A percentile compares a stretch with the other conserved stretches of the same genome.
These are phyloP conservation scores for Fusarium sarcochroum DNA, from an alignment of 2,329 filamentous ascomycete species.

Conservation along the genomic window DNA sequence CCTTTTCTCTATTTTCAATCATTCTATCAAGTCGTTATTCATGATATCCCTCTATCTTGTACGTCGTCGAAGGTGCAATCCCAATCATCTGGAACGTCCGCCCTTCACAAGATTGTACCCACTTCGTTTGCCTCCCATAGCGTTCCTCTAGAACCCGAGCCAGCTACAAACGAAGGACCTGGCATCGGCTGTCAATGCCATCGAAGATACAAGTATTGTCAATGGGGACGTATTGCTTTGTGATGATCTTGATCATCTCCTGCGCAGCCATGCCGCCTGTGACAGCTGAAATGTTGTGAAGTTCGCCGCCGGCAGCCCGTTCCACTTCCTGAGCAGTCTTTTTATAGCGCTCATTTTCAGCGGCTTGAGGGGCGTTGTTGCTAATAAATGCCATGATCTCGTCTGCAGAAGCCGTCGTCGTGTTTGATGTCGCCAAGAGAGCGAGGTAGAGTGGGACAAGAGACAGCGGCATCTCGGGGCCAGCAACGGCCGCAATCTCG, in stretches of 20 bases:
- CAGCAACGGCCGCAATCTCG: constrained; percentile 62
- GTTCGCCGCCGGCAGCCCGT: constrained; percentile 84
- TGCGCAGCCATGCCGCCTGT: constrained; percentile 96
- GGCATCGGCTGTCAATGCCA: constrained; percentile 74
- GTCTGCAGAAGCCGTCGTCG: constrained; percentile 60
- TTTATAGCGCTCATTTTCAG: constrained; percentile 63
- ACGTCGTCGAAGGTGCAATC: not conserved
- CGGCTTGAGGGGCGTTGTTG: constrained; percentile 62
- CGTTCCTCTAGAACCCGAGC: not conserved
- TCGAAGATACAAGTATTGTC: constrained; percentile 81
- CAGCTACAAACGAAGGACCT: constrained; percentile 67
- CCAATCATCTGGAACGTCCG: not conserved
- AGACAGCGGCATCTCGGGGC: constrained; percentile 67
- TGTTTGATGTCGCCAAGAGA: constrained; percentile 67
- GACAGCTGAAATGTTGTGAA: constrained; percentile 92
- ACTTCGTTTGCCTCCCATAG: not conserved
- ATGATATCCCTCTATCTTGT: constrained; percentile 7
- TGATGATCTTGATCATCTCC: constrained; percentile 92
- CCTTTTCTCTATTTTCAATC: constrained; percentile 14
- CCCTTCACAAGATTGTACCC: not conserved
- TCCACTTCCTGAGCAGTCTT: constrained; percentile 76
- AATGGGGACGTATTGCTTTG: constrained; percentile 79
- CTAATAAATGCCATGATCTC: constrained; percentile 66
- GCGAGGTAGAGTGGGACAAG: constrained; percentile 79
- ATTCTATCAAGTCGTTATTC: constrained; percentile 33